Base-by-base conservation (phyloP, 2,329 filamentous ascomycete species). In the Thermochaetoides dissita region DNA sequence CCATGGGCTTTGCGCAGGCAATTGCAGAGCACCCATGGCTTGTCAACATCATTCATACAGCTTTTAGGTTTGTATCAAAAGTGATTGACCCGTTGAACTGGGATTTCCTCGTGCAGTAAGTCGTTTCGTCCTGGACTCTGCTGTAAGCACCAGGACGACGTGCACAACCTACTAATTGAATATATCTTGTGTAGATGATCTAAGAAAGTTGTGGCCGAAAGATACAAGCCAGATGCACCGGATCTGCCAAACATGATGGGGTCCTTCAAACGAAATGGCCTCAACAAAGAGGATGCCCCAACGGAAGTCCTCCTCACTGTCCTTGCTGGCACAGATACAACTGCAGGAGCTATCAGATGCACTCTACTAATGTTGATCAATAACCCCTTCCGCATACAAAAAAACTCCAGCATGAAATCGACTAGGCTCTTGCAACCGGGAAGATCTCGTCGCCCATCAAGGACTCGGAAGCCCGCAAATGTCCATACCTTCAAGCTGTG, bases 251-350 rank as follows among this genome's bases (percentile, higher is more conserved):
- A 66, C 32, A 66, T 66, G 63, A 52, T 66, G 0, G 60, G 57
- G 1, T 63, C 62, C 1, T 66, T 66, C 40, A 64, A 66, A 29
- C 57, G 59, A 6, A 57, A 65, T 38, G 54, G 53, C n/a, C 44
- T 52, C 7, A 46, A 44, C 24, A 44, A 51, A 11, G 48, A 49
- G 9, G 50, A 52, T 36, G 45, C 44, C 10, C 34, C 44, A 3
- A 44, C 45, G 9, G 46, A 53, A 32, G 36, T 44, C 10, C 37
- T 51, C n/a, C 17, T 49, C 12, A 44, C 49, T n/a, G 36, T 54
- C 44, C 60, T 68, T 1, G 71, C 70, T 2, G 71, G 71, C 2
- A 67, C n/a, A 64, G 6, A 71, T 75, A 72, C 68, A 8, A 68
- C 69, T 0, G 66, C 71, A 0, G 66, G 65, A 0, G 60, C 64